Percentiles rank a stretch among this genome's conserved stretches.
Evolutionary conservation across 345 rosid species (phyloP).

Genomic region (Lagerstroemia speciosa): DNA sequence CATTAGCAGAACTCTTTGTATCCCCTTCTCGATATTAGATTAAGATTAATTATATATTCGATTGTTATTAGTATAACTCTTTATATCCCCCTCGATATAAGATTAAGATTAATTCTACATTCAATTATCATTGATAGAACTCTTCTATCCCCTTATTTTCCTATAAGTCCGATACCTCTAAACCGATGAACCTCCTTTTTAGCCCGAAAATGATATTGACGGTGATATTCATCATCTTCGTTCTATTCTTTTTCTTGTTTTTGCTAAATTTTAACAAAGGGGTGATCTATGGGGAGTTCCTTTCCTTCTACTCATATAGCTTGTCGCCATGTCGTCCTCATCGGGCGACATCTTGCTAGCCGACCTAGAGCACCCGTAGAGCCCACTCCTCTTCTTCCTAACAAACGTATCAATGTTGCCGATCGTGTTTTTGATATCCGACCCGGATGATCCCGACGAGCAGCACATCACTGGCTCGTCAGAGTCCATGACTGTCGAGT

Average conservation of each 20-base stretch:
- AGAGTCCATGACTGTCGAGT: conserved; percentile 62
- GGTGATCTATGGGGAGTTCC: conserved; percentile 95
- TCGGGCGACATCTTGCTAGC: conserved; percentile 38
- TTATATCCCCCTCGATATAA: too few relatives aligned
- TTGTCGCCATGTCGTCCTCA: conserved; percentile 54
- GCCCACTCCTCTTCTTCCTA: conserved; percentile 63
- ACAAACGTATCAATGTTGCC: conserved; percentile 9
- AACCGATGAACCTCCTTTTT: too few relatives aligned
- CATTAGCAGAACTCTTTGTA: too few relatives aligned
- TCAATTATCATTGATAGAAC: too few relatives aligned
- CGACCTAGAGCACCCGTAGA: conserved; percentile 52
- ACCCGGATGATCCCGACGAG: conserved; percentile 65
- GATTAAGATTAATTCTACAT: too few relatives aligned
- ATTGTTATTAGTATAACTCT: too few relatives aligned
- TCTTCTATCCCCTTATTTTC: too few relatives aligned
- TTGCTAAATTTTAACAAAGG: conserved; percentile 39
- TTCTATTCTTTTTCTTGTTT: background rate
- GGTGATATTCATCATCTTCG: background rate
- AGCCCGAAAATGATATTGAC: background rate
- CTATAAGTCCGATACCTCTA: too few relatives aligned
- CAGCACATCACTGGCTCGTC: conserved; percentile 68
- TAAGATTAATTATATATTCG: too few relatives aligned
- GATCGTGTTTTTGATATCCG: conserved; percentile 10
- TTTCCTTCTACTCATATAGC: conserved; percentile 69
- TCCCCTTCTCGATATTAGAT: too few relatives aligned